Base-by-base conservation (phyloP, 1,284 basidiomycete genomes). In the Amylostereum areolatum region DNA sequence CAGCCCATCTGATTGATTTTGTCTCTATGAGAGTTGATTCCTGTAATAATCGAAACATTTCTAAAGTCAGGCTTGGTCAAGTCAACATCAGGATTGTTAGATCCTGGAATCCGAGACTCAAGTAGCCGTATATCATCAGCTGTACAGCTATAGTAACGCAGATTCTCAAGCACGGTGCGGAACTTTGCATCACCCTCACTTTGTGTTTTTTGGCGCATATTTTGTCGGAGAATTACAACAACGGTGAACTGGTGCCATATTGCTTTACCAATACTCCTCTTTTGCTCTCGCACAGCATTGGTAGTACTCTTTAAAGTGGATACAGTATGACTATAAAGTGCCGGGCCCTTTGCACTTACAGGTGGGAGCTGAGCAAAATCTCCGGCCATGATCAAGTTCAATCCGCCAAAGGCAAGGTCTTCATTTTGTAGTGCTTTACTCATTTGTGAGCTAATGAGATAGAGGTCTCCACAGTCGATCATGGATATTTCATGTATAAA, bases 401-500 rank as follows among this genome's bases (percentile, higher is more conserved):
- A 50, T 10, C 59, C 59, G 3, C 55, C 57, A 53, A 65, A 66
- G 11, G 59, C 49, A 28, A 28, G 28, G 39, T 57, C 53, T 29
- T 35, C 18, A 30, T 45, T 37, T n/a, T 53, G 47, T 24, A 48
- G 29, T 1, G 52, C 54, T 35, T 43, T 47, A 25, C 47, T 49
- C 24, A 61, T 47, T 9, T 43, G 43, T 3, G 49, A 45, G 47
- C 57, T 56, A 1, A 66, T 65, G 2, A 33, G 45, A 41, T 61
- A 61, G 27, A 71, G 25, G 11, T 59, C 59, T 34, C 47, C 25
- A 46, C 64, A 66, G 3, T 57, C 55, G 4, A 69, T 35, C 68
- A 71, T 70, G 4, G 67, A 70, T 3, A 71, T 52, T 51, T 71
- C 67, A 60, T 70, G 66, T 11, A 69, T 46, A 46, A 71, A 69